These are phyloP conservation scores for Metroxylon sagu DNA, from an alignment of 176 grass and related monocot genomes.

Conservation along the genomic window DNA sequence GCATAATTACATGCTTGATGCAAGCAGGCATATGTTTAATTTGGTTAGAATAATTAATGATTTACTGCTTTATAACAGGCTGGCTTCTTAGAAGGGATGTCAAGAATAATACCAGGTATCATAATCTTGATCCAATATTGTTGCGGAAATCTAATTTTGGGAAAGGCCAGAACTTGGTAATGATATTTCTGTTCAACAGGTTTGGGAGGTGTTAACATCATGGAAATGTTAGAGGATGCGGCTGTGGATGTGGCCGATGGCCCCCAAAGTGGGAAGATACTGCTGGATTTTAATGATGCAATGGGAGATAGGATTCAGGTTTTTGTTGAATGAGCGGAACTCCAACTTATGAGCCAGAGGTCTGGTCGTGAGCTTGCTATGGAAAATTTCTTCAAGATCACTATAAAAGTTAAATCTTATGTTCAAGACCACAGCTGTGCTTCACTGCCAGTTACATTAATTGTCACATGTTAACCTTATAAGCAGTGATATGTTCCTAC, in stretches of 20 bases:
- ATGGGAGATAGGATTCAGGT: conserved; percentile 81
- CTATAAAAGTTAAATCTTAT: no score
- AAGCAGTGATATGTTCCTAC: no score
- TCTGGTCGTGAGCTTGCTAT: no score
- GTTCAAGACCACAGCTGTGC: no score
- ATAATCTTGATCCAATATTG: neutral
- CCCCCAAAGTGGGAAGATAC: conserved; percentile 60
- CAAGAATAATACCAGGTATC: conserved; percentile 77
- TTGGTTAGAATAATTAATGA: neutral
- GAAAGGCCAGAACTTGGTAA: neutral
- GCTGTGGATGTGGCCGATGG: conserved; percentile 36
- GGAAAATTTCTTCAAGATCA: no score
- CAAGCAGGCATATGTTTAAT: neutral
- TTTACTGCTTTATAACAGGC: conserved; percentile 44
- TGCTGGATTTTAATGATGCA: conserved; percentile 77
- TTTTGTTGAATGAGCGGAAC: conserved; percentile 44
- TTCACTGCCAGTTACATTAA: no score
- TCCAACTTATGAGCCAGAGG: neutral
- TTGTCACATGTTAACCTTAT: no score
- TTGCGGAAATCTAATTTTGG: neutral
- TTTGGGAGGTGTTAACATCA: conserved; percentile 76
- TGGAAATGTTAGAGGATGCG: conserved; percentile 68
- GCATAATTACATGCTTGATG: neutral
- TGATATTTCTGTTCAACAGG: conserved; percentile 26
- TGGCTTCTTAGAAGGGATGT: conserved; percentile 91